Evolutionary conservation across 257 asterid species (phyloP).

Genomic region (Verbena officinalis): DNA sequence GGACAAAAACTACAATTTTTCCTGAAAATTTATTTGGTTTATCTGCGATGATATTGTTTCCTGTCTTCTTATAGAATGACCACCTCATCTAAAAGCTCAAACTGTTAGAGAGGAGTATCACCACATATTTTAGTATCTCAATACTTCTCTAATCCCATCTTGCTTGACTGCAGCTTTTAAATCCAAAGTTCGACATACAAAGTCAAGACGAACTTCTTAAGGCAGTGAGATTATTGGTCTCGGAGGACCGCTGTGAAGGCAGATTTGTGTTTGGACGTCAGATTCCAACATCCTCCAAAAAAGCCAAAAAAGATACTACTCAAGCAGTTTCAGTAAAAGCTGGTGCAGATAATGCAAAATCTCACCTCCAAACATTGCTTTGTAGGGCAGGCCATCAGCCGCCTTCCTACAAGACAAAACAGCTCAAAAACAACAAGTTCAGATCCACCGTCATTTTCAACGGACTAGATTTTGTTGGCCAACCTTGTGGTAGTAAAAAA

Average conservation of each 20-base stretch:
- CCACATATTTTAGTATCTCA: no score
- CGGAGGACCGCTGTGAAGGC: slow-evolving; percentile 86
- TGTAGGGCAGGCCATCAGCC: slow-evolving; percentile 75
- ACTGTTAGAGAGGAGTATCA: no score
- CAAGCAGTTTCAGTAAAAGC: slow-evolving; percentile 31
- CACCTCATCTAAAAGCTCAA: no score
- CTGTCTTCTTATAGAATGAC: no score
- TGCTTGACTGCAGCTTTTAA: slow-evolving; percentile 65
- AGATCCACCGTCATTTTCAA: slow-evolving; percentile 72
- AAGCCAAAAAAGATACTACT: slow-evolving; percentile 36
- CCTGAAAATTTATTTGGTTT: no score
- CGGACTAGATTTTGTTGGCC: slow-evolving; percentile 81
- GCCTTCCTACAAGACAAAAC: slow-evolving; percentile 71
- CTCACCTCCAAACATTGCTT: slow-evolving; percentile 76
- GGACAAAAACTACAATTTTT: no score
- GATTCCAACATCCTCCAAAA: slow-evolving; percentile 44
- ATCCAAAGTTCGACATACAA: slow-evolving; percentile 60
- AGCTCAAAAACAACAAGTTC: slow-evolving; percentile 67
- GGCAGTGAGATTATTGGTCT: slow-evolving; percentile 75
- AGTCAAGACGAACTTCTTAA: slow-evolving; percentile 59
- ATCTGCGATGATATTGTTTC: no score
- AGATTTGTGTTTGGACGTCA: slow-evolving; percentile 82
- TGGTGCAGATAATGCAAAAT: slow-evolving; percentile 65
- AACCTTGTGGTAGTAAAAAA: slow-evolving; percentile 76
- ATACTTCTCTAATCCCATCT: slow-evolving; percentile 25